phyloP scores from a whole-genome alignment of 352 stramenopile genomes.

The Globisporangium apiculatum region DNA sequence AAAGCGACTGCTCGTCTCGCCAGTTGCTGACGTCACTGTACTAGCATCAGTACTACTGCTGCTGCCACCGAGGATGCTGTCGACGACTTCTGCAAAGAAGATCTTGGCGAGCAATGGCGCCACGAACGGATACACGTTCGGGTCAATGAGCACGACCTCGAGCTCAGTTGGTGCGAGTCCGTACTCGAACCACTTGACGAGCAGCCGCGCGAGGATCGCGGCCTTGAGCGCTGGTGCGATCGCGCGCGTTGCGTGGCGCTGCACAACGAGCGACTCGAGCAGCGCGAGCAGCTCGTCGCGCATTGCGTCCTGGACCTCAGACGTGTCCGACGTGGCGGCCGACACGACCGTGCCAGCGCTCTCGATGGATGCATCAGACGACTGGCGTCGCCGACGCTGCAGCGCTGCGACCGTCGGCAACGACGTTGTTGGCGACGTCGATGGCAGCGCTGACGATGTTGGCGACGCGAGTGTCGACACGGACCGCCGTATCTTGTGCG shows the following conservation, averaged over 20 bases:
- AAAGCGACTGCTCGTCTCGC: neutral
- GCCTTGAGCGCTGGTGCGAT: conserved; percentile 39
- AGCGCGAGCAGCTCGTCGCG: conserved; percentile 56
- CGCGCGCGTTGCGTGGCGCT: conserved; percentile 19
- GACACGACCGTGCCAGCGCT: conserved; percentile 12
- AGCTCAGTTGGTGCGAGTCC: conserved; percentile 44
- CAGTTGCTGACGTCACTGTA: too few species aligned
- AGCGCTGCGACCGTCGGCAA: conserved; percentile 2
- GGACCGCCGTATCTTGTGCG: conserved; percentile 34
- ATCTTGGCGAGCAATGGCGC: conserved; percentile 57
- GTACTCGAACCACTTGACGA: conserved; percentile 85
- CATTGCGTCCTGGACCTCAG: conserved; percentile 46
- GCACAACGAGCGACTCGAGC: conserved; percentile 55
- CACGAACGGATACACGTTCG: conserved; percentile 50
- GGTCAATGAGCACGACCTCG: conserved; percentile 57
- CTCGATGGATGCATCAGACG: conserved; percentile 23
- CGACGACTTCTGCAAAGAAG: conserved; percentile 69
- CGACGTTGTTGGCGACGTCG: conserved; percentile 1
- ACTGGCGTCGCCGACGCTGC: conserved; percentile 13
- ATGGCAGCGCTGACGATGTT: neutral
- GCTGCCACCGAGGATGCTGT: conserved; percentile 29
- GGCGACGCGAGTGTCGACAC: conserved; percentile 3
- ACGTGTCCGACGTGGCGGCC: conserved; percentile 25
- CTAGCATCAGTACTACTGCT: neutral
- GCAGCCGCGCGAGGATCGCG: conserved; percentile 64